Evolutionary conservation across 1,284 basidiomycete species (phyloP), one percentile per base, ranked within the genome.

Genomic region (Apiotrichum sp.): DNA sequence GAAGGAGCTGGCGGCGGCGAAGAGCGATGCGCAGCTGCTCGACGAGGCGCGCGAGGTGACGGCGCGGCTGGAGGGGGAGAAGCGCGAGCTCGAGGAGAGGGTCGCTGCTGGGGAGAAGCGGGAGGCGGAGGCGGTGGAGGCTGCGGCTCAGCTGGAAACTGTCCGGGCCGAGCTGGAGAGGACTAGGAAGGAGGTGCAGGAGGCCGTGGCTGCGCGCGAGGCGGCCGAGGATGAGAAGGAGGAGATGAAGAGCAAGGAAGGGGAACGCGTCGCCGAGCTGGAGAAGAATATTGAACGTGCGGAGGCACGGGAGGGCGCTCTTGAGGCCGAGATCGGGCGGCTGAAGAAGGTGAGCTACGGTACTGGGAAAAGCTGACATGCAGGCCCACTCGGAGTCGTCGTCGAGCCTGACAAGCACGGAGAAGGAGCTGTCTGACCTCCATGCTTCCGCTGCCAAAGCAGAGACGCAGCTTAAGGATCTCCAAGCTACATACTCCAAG

Each of bases 291-390:
- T 76, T n/a, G 72, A 73, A 38, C 63, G 75, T 35, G 63, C 65
- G 7, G 62, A 72, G 39, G 70, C 70, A 39, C 62, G 74, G 16
- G 72, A 75, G 56, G 68, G 70, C 3, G 69, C 64, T 0, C 56
- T 77, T 32, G 76, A 77, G 55, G 63, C 64, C 3, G 75, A 77
- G 57, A 52, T 77, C 3, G 69, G 65, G 5, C 56, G 69, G 34
- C 62, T 77, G 55, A 67, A 73, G 50, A 65, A 69, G 66, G 75
- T 76, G 55, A 60, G 73, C 57, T 36, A 14, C 8, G 4, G 14
- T 29, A 22, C 33, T 5, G 55, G 29, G 4, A 16, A 14, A 0
- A 46, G 39, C 52, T 56, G 52, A 60, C 47, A 13, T n/a, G n/a
- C 49, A 71, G 66, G 62, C 34, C 45, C 61, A 70, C 29, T 36